A percentile compares a stretch with the other conserved stretches of the same genome.
Evolutionary conservation across 2,329 filamentous ascomycete species (phyloP).

Genomic region (Cercospora beticola): DNA sequence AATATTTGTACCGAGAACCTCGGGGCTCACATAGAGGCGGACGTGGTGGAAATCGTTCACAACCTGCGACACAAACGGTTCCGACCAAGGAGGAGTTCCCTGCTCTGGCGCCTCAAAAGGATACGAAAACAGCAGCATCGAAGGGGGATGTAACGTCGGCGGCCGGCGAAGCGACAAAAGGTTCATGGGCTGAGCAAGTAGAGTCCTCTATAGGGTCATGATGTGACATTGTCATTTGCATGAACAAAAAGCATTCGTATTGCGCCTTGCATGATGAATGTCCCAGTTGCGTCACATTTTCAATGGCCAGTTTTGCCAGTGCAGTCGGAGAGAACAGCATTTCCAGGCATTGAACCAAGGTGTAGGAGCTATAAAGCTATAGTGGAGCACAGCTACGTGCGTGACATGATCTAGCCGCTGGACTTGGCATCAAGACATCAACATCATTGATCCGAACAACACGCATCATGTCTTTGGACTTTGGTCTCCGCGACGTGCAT

Average conservation of each 20-base stretch:
- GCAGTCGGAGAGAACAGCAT: too few relatives aligned
- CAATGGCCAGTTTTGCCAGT: too few relatives aligned
- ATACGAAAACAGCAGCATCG: slow-evolving; percentile 1
- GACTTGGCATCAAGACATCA: not conserved
- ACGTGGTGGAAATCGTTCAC: slow-evolving; percentile 27
- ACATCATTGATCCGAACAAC: not conserved
- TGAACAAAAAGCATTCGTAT: not conserved
- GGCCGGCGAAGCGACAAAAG: slow-evolving; percentile 17
- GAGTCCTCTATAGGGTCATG: slow-evolving; percentile 28
- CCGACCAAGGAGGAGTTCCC: slow-evolving; percentile 49
- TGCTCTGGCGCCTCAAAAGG: slow-evolving; percentile 36
- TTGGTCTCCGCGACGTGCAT: slow-evolving; percentile 35
- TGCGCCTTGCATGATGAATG: too few relatives aligned
- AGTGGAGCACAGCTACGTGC: not conserved
- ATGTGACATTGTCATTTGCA: not conserved
- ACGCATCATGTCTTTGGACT: slow-evolving; percentile 34
- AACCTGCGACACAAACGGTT: slow-evolving; percentile 22
- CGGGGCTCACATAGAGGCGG: slow-evolving; percentile 22
- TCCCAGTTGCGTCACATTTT: too few relatives aligned
- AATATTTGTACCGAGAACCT: slow-evolving; percentile 38
- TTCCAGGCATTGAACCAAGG: not conserved
- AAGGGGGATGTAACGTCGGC: slow-evolving; percentile 4
- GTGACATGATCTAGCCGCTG: not conserved
- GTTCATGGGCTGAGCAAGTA: slow-evolving; percentile 50
- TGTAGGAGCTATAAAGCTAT: not conserved